Base-by-base conservation (phyloP, 768 basidiomycete genomes). In the Rubroboletus satanas region DNA sequence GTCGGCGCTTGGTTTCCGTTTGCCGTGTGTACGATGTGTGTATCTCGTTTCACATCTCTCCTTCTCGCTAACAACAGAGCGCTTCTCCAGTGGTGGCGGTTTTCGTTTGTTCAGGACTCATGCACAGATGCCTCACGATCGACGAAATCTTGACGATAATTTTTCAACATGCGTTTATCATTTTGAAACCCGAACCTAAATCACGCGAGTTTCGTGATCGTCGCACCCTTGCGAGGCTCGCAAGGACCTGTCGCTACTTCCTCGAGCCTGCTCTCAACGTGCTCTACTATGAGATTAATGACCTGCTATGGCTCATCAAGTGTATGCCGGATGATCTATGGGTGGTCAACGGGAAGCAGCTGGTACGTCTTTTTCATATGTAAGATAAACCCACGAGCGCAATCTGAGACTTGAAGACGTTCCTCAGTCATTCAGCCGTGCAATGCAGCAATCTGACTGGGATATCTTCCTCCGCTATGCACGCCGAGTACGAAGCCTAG, bases 101-200 rank as follows among this genome's bases (percentile, higher is more conserved):
- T 61, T 44, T 43, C 54, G 8, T 45, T 57, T 58, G n/a, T 46
- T 56, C 15, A 53, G 55, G 53, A 61, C 64, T 62, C 61, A 69
- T 71, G 68, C 68, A 69, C 61, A 67, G 52, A 71, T 71, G 70
- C 49, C 59, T 69, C 55, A 52, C 52, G 51, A 69, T 69, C 67
- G 59, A 69, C 63, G 68, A 69, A 59, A 70, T 69, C 59, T n/a
- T 69, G 45, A 69, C 60, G 44, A 67, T 63, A 3, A 62, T 69
- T 55, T 69, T 71, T 54, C 69, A 60, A 57, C 62, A 65, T 65
- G 65, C 66, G 7, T 66, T 66, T 44, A 53, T 64, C 18, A 60
- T 64, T 52, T 53, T 45, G 63, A 67, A 68, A 47, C 66, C 66
- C 12, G 66, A 66, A 32, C 66, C 63, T 41, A 67, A 61, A 18